Conservation (phyloP, 495 filamentous ascomycete species). For the Symbiotaphrina buchneri region DNA sequence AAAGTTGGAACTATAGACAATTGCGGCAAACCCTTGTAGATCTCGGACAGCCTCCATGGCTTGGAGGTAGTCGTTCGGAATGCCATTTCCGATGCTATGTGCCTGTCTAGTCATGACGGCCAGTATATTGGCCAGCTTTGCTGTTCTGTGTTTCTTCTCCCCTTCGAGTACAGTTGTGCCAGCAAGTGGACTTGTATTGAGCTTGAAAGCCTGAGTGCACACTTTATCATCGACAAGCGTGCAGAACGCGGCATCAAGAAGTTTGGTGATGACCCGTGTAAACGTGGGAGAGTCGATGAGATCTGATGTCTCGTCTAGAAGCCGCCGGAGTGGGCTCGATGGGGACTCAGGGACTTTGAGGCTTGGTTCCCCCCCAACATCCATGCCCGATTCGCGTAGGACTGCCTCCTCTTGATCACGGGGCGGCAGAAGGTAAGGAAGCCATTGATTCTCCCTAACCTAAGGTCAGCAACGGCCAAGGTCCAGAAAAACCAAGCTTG, state of each 20-base stretch:
- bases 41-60: conserved; percentile 12
- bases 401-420: conserved; percentile 55
- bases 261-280: conserved; percentile 53
- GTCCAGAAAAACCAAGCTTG: conserved; percentile 13
- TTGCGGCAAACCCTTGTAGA: conserved; percentile 6
- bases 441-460: conserved; percentile 29
- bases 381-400: conserved; percentile 60
- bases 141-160: too few relatives aligned
- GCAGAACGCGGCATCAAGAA: conserved; percentile 74
- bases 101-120: conserved; percentile 75
- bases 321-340: conserved; percentile 42
- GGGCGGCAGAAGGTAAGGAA: conserved; percentile 66
- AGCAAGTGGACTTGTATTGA: conserved; percentile 17
- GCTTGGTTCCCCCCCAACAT: conserved; percentile 6
- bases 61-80: conserved; percentile 70
- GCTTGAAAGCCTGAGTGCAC: conserved; percentile 45
- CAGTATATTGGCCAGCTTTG: conserved; percentile 76
- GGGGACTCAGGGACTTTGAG: conserved; percentile 13
- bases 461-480: background rate
- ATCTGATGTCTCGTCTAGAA: conserved; percentile 93
- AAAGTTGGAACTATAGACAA: conserved; percentile 6
- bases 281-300: conserved; percentile 87
- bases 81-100: conserved; percentile 23
- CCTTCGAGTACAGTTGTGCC: too few relatives aligned
- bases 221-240: conserved; percentile 61